Evolutionary conservation across 352 stramenopile species (phyloP).

Genomic region (Phytophthora podocarpi): DNA sequence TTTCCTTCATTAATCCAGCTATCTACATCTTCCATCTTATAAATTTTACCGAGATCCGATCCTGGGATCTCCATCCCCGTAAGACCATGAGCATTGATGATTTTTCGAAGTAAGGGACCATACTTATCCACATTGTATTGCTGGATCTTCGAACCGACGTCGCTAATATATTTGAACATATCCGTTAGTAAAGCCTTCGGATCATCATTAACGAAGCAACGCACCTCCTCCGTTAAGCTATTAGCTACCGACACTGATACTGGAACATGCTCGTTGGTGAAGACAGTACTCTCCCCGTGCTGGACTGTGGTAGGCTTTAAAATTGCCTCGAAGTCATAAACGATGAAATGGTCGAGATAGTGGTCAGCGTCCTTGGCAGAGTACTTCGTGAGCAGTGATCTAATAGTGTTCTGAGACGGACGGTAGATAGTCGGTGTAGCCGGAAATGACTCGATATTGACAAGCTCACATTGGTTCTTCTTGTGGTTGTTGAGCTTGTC

Average conservation of each 20-base stretch:
- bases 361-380: slow-evolving; percentile 2
- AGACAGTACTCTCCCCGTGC: slow-evolving; percentile 15
- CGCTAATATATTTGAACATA: slow-evolving; percentile 21
- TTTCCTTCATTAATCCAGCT: slow-evolving; percentile 10
- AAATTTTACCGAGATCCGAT: not conserved
- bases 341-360: slow-evolving; percentile 28
- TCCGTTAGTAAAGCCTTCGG: slow-evolving; percentile 12
- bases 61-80: slow-evolving; percentile 7
- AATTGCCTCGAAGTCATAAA: slow-evolving; percentile 34
- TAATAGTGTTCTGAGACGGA: slow-evolving; percentile 10
- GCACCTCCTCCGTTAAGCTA: slow-evolving; percentile 19
- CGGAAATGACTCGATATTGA: slow-evolving; percentile 11
- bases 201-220: slow-evolving; percentile 21
- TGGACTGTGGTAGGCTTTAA: slow-evolving; percentile 14
- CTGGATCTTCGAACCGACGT: not conserved
- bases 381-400: slow-evolving; percentile 5
- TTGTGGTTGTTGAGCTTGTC: slow-evolving; percentile 27
- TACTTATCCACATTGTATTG: slow-evolving; percentile 5
- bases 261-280: slow-evolving; percentile 14
- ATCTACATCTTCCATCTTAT: slow-evolving; percentile 3
- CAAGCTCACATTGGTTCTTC: too few relatives aligned
- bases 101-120: not conserved
- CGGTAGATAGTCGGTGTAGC: slow-evolving; percentile 15
- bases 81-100: too few relatives aligned
- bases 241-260: slow-evolving; percentile 14